A percentile compares a stretch with the other conserved stretches of the same genome.
phyloP scores from a whole-genome alignment of 257 asterid genomes.

The Solanum sitiens region DNA sequence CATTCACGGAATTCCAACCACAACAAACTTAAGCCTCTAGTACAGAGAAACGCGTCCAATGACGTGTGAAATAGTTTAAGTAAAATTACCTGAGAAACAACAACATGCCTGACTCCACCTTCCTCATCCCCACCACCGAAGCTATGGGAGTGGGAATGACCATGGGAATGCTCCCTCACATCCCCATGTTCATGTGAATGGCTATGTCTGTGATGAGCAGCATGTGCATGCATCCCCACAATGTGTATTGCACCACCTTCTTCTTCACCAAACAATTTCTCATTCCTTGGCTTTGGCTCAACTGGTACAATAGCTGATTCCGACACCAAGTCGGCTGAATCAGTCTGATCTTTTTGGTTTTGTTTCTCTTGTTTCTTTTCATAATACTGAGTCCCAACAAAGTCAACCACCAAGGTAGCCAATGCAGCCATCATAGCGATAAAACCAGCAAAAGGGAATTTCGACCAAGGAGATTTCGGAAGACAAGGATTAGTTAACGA shows the following conservation, averaged over 20 bases:
- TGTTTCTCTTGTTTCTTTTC: conserved; percentile 67
- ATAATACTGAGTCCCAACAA: conserved; percentile 86
- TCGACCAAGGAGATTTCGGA: conserved; percentile 65
- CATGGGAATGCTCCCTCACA: conserved; percentile 26
- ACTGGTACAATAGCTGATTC: conserved; percentile 52
- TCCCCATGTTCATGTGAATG: conserved; percentile 55
- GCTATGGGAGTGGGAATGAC: conserved; percentile 50
- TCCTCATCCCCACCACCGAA: conserved; percentile 47
- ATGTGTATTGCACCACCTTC: conserved; percentile 84
- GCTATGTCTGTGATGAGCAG: conserved; percentile 77
- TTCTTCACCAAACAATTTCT: conserved; percentile 70
- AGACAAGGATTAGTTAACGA: conserved; percentile 57
- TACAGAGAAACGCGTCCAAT: neutral
- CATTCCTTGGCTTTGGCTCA: conserved; percentile 21
- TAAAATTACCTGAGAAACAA: conserved; percentile 73
- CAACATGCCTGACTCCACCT: conserved; percentile 50
- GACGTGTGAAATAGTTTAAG: neutral
- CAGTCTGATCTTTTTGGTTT: conserved; percentile 16
- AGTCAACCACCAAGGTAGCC: conserved; percentile 74
- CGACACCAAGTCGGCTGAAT: conserved; percentile 23
- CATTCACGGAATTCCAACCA: neutral
- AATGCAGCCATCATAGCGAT: conserved; percentile 94
- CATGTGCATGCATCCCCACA: conserved; percentile 88
- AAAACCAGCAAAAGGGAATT: conserved; percentile 89
- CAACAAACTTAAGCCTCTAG: neutral